Base-by-base conservation (phyloP, 2,329 filamentous ascomycete species). In the Tolypocladium endophyticum region DNA sequence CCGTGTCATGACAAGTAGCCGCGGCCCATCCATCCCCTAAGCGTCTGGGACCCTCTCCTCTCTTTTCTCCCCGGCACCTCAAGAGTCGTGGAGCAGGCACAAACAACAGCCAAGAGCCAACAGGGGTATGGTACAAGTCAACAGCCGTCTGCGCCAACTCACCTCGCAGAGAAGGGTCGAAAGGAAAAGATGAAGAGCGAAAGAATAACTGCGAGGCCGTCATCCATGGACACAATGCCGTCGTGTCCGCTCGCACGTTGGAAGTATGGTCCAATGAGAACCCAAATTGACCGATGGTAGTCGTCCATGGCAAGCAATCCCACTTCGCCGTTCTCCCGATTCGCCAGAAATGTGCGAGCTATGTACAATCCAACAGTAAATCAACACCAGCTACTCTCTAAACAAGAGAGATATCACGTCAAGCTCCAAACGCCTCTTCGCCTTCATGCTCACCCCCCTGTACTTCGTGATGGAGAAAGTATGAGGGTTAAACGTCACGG, bases 301-400 rank as follows among this genome's bases (percentile, higher is more conserved):
- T 67, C 59, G 59, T 67, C 66, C 70, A 67, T 69, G 68, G 67
- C 67, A 69, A 66, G 68, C 65, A 67, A 65, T 59, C 65, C 71
- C 68, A 62, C 64, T 69, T 72, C 68, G 71, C 71, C 68, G 61
- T 66, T 68, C 66, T 69, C 64, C 68, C 71, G 64, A 70, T 73
- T 72, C 73, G 73, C 73, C 67, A 66, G 66, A 54, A 62, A 68
- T 65, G 66, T 66, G 71, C 72, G 72, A 73, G 72, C 74, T 74
- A 70, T 75, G 69, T 75, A 75, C 73, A 75, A 74, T 75, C 72
- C 72, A 74, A 74, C 68, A 70, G 58, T 64, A 59, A 70, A 70
- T 60, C 63, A 66, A 64, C 63, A 65, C 64, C 63, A 63, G 52
- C 62, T 62, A 63, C 63, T 68, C 20, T 47, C 56, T 43, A 41